These are phyloP conservation scores for Cytospora paraplurivora DNA, from an alignment of 2,329 filamentous ascomycete genomes.

Conservation along the genomic window DNA sequence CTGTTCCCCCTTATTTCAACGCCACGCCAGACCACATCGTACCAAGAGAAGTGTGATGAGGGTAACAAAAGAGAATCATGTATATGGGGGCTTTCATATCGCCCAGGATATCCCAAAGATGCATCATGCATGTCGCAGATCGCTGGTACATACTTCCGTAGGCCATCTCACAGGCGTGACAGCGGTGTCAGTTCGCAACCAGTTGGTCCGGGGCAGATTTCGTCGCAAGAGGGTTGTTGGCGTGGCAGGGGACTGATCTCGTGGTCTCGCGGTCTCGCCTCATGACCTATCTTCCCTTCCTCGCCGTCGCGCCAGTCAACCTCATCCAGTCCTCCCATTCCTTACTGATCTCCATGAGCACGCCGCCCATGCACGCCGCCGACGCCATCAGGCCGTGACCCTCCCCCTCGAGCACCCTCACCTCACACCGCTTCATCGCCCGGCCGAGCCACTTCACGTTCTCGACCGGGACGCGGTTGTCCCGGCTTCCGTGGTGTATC, in stretches of 20 bases:
- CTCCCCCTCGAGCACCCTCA: conserved; percentile 86
- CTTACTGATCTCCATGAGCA: conserved; percentile 90
- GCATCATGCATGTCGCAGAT: not conserved
- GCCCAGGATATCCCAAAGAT: not conserved
- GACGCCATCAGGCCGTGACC: conserved; percentile 96
- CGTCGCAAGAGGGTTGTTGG: no score
- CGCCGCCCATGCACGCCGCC: conserved; percentile 86
- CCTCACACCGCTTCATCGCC: conserved; percentile 90
- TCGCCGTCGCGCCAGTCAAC: conserved; percentile 44
- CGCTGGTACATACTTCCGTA: not conserved
- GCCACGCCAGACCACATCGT: not conserved
- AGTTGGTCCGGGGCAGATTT: no score
- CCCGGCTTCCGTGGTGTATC: conserved; percentile 90
- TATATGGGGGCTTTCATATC: not conserved
- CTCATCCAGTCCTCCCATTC: conserved; percentile 91
- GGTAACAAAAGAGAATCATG: not conserved
- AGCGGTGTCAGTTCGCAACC: no score
- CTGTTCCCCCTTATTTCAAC: not conserved
- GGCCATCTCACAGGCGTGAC: no score
- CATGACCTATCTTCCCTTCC: conserved; percentile 11
- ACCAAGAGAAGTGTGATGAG: not conserved
- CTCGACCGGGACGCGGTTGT: conserved; percentile 89
- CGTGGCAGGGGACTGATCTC: no score
- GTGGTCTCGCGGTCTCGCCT: no score
- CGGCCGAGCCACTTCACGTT: conserved; percentile 95